Base-by-base conservation (phyloP, 805 yeast genomes). In the Jamesozyma rosinii region DNA sequence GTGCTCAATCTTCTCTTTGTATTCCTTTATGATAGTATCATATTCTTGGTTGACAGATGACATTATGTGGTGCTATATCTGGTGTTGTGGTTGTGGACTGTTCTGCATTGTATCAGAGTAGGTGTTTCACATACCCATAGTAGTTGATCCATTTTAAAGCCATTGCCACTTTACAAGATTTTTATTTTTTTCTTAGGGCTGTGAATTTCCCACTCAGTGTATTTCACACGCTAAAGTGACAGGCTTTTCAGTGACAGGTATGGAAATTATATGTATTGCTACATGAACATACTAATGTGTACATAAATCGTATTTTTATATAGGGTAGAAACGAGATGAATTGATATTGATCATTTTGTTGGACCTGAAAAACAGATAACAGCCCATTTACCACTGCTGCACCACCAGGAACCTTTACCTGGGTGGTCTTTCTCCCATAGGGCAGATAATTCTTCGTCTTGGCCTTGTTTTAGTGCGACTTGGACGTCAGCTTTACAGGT, bases 401-500 rank as follows among this genome's bases (percentile, higher is more conserved):
- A 74, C 98, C 98, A 92, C 49, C 81, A 76, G 37, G 77, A 77
- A 21, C 84, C 86, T 40, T 69, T 62, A 46, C 81, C 80, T 47
- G 82, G 77, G 0, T 84, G 80, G 57, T 65, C 66, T 15, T 57
- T 60, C 55, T 69, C 75, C 83, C 85, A 89, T 35, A 66, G 64
- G 44, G 72, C 63, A 37, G 76, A 71, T 49, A 90, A 71, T 56
- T 77, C 71, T 53, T 81, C 88, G 51, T 83, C 84, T 35, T 76
- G 66, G 3, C 95, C 96, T 33, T 69, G 72, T 3, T 73, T 71
- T 49, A 92, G 74, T 1, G 95, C 97, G 34, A 85, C 96, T 42
- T 83, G 80, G 5, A 89, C 97, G 60, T 92, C 98, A 1, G 97
- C 97, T 66, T 92, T 92, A 63, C 95, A 82, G 2, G 97, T 92